Percentiles rank a stretch among this genome's conserved stretches.
Conservation (phyloP, 306 rosid species). For the Ceratonia siliqua region DNA sequence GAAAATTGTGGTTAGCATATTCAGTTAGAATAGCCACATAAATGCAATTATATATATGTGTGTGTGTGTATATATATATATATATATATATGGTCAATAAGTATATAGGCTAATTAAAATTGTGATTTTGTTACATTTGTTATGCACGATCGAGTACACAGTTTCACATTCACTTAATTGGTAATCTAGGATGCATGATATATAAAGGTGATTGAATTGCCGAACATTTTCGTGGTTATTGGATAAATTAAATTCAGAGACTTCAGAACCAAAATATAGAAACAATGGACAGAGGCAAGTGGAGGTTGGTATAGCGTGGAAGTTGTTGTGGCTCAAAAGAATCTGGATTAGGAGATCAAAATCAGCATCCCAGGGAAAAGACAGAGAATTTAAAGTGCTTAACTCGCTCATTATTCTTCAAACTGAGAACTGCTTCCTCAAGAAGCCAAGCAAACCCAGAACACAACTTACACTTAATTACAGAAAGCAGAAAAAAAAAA, state of each 20-base stretch:
- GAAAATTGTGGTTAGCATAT: constrained; percentile 30
- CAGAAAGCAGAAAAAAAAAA: neutral
- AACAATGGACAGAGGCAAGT: constrained; percentile 26
- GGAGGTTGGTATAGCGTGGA: constrained; percentile 48
- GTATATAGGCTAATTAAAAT: too few species aligned
- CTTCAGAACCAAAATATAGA: constrained; percentile 19
- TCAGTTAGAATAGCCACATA: constrained; percentile 5
- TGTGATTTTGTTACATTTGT: constrained; percentile 28
- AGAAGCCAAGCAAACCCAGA: constrained; percentile 32
- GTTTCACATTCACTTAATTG: neutral
- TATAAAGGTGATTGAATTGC: constrained; percentile 12
- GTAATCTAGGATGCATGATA: constrained; percentile 33
- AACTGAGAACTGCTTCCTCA: constrained; percentile 17
- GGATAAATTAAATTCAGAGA: constrained; percentile 21
- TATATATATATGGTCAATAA: neutral
- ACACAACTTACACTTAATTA: constrained; percentile 13
- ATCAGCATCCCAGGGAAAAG: constrained; percentile 37
- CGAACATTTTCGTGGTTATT: neutral
- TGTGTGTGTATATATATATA: neutral
- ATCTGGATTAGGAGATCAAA: constrained; percentile 42
- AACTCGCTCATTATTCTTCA: constrained; percentile 19
- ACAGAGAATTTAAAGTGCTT: constrained; percentile 24
- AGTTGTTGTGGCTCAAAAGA: constrained; percentile 10
- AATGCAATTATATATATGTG: neutral
- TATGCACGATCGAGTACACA: constrained; percentile 23